Base-by-base conservation (phyloP, 192 early-diverging fungal genomes). In the Coemansia javaensis region DNA sequence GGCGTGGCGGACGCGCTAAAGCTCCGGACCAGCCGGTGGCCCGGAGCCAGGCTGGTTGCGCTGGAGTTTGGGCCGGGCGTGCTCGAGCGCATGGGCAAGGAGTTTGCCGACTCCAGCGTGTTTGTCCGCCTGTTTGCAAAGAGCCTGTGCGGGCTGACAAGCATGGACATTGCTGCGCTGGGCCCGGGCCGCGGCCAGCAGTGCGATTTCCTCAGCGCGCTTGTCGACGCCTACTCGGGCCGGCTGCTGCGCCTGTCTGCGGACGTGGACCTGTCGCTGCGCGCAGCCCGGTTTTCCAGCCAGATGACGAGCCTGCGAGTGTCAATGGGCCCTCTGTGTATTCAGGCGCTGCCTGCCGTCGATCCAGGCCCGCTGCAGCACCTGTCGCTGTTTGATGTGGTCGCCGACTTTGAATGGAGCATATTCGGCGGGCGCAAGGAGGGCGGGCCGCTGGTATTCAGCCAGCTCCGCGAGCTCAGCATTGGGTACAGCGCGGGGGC, bases 371-470 rank as follows among this genome's bases (percentile, higher is more conserved):
- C 23, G 3, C 50, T 52, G 17, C 39, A 34, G 11, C 50, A 35
- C 13, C 15, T 52, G 13, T 52, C 50, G 7, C 8, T 52, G 11
- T 52, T 52, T 52, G 50, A 52, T 27, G 50, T 52, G 16, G 41
- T 32, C 11, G 11, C 50, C 18, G 34, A 43, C 21, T 52, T 52
- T 43, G 23, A 21, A 15, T 52, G 50, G 50, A 52, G 17, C 18
- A 52, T 52, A 12, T 52, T 52, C 27, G 33, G 31, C 10, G 2
- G 18, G 7, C 34, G 5, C 15, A 13, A 5, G 13, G 1, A 17
- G 9, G 23, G 3, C 20, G 18, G 25, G 1, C 5, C 17, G 10
- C 15, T 52, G 3, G 40, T 33, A 10, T 52, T 52, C 14, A 23
- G n/a, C 15, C 23, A 20, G 8, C 50, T 52, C 11, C 14, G 16